These are phyloP conservation scores for Penicillium canescens DNA, from an alignment of 495 filamentous ascomycete species.

Conservation along the genomic window DNA sequence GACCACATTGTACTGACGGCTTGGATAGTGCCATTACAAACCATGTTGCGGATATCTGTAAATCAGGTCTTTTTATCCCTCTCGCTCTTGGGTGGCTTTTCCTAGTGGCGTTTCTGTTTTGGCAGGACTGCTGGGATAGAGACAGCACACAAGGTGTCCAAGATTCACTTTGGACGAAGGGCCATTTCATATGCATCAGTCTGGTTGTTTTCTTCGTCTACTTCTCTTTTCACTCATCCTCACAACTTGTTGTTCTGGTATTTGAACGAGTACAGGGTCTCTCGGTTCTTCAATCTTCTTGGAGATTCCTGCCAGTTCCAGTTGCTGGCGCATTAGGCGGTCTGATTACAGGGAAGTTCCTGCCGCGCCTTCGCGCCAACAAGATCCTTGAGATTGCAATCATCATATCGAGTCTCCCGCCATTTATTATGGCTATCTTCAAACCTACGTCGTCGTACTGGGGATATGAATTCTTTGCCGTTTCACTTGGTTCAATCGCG, in stretches of 20 bases:
- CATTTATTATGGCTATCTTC: constrained; percentile 32
- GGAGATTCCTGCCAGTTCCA: constrained; percentile 28
- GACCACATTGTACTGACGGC: neutral
- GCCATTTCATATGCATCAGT: constrained; percentile 49
- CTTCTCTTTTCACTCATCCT: constrained; percentile 50
- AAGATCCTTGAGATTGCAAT: constrained; percentile 16
- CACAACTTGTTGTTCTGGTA: constrained; percentile 49
- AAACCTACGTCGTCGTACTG: constrained; percentile 25
- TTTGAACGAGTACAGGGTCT: constrained; percentile 53
- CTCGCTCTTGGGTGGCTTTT: constrained; percentile 42
- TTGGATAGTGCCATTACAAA: constrained; percentile 31
- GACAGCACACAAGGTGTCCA: constrained; percentile 43
- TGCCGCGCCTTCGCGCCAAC: constrained; percentile 21
- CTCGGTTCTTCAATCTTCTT: constrained; percentile 37
- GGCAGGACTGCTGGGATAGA: constrained; percentile 45
- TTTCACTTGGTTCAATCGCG: constrained; percentile 32
- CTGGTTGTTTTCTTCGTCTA: constrained; percentile 53
- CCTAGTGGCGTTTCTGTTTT: constrained; percentile 44
- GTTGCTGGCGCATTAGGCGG: constrained; percentile 24
- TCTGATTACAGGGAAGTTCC: constrained; percentile 17
- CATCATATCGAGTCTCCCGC: constrained; percentile 14
- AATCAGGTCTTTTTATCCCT: constrained; percentile 32
- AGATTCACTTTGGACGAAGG: constrained; percentile 53
- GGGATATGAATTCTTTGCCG: constrained; percentile 23
- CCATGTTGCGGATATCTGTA: constrained; percentile 29